Base-by-base conservation (phyloP, 1,284 basidiomycete species). In the Stygiomarasmius scandens region DNA sequence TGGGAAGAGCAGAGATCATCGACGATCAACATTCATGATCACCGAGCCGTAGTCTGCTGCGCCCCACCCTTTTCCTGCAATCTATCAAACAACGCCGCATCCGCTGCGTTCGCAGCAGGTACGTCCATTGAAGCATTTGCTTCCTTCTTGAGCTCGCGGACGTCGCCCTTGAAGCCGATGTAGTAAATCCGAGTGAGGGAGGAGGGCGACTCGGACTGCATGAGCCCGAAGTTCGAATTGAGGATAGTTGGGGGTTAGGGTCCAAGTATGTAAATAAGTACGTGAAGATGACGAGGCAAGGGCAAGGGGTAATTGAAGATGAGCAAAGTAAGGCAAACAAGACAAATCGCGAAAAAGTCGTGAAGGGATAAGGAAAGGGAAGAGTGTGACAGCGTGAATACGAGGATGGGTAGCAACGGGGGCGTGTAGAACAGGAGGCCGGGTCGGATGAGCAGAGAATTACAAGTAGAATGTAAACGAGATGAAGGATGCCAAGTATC, bases 151-250 rank as follows among this genome's bases (percentile, higher is more conserved):
- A 74, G 70, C n/a, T 77, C 75, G 49, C 79, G 76, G 45, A 78
- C 76, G 63, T 92, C 89, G 46, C 92, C 92, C 67, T 85, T 87
- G 77, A 94, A 94, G 12, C 92, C 92, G 51, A 93, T 67, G 67
- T 85, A 94, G 66, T 88, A 94, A 45, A 93, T 71, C 38, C 86
- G 76, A 1, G 87, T 41, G 4, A 41, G 38, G 38, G 11, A 12
- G 16, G 14, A 16, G 14, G 38, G 38, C 5, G 38, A 41, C 4
- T 41, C 38, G 14, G 38, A 41, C 38, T 41, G 12, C 29, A 32
- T 32, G 12, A 12, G 29, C 12, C 29, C 29, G 12, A 12, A 32
- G 29, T n/a, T 12, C 29, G 29, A 32, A 6, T 32, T 6, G 29
- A 32, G 29, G 29, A 32, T 32, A 6, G 29, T 5, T 32, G 29